These are phyloP conservation scores for Apostasia shenzhenica DNA, from an alignment of 106 monocot species.

Conservation along the genomic window DNA sequence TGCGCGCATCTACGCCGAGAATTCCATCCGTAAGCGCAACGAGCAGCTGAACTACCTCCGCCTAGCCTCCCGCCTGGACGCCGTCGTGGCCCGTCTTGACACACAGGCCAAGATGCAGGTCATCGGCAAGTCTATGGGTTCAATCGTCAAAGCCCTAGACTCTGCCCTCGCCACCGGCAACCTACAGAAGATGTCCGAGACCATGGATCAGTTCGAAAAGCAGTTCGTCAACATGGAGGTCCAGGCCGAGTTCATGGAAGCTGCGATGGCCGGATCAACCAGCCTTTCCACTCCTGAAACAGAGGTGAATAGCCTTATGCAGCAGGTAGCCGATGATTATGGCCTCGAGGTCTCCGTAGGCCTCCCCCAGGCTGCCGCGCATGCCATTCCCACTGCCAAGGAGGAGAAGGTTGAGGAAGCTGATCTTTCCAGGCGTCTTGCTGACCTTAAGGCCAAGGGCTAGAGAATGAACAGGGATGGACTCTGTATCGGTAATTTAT, in stretches of 20 bases:
- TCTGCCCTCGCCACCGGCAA: constrained; percentile 20
- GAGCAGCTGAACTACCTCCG: constrained; percentile 38
- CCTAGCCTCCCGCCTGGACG: constrained; percentile 31
- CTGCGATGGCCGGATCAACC: constrained; percentile 22
- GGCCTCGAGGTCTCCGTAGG: constrained; percentile 22
- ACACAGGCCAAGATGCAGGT: constrained; percentile 32
- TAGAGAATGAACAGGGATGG: neutral
- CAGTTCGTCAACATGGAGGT: constrained; percentile 43
- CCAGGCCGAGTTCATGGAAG: constrained; percentile 33
- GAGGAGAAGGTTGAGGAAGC: constrained; percentile 19
- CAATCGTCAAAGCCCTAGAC: constrained; percentile 23
- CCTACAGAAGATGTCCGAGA: constrained; percentile 29
- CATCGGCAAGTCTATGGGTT: constrained; percentile 21
- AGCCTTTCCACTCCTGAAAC: constrained; percentile 21
- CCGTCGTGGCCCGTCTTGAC: constrained; percentile 25
- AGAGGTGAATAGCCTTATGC: constrained; percentile 26
- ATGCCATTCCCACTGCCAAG: constrained; percentile 11
- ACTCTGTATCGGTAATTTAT: too few species aligned
- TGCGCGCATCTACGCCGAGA: constrained; percentile 24
- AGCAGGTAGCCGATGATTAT: constrained; percentile 30
- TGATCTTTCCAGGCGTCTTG: constrained; percentile 16
- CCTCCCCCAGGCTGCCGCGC: constrained; percentile 16
- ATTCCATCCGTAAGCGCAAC: constrained; percentile 27
- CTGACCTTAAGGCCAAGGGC: constrained; percentile 17
- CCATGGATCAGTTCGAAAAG: constrained; percentile 32